Evolutionary conservation across 495 filamentous ascomycete species (phyloP), one percentile per base, ranked within the genome.

Genomic region (Pseudomonodictys pantanalensis): DNA sequence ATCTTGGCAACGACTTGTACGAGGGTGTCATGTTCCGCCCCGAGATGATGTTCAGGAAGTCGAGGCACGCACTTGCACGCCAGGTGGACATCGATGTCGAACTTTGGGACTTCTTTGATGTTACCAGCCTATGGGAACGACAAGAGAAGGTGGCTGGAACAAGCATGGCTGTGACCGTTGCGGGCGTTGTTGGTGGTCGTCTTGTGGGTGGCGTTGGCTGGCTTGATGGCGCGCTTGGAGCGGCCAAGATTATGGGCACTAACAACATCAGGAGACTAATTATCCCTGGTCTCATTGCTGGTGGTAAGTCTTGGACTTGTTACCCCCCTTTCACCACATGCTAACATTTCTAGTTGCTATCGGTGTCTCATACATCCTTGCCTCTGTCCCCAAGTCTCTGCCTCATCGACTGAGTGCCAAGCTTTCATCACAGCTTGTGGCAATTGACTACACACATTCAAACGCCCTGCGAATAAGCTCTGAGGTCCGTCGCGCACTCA

Each of bases 91-190:
- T 93, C 17, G 84, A 95, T 49, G 85, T 93, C 18, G 92, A 97
- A 63, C 55, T 95, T 0, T 87, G 81, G 80, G 93, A 98, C 71
- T 96, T 98, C 76, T 90, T 97, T 70, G 95, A 98, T 71, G 76
- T 91, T 66, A 77, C 80, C 29, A 85, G 82, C 10, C 76, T 96
- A 9, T 85, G 93, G 78, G 90, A 97, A 66, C 79, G 83, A 45
- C 91, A 98, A 70, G 95, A 98, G 77, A 97, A 97, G 76, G 76
- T 93, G 38, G 91, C 90, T 12, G 90, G 91, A 33, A 91, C 91
- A 25, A 84, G 93, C 59, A 88, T 97, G 86, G 92, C 95, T 35
- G 79, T 98, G 73, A 97, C 93, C 1, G 84, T 92, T 26, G 89
- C 86, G n/a, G 90, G 90, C 56, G 86, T 93, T 18, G 77, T 96